Evolutionary conservation across 1,284 basidiomycete species (phyloP), one percentile per base, ranked within the genome.

Genomic region (Leccinum fuscescens): DNA sequence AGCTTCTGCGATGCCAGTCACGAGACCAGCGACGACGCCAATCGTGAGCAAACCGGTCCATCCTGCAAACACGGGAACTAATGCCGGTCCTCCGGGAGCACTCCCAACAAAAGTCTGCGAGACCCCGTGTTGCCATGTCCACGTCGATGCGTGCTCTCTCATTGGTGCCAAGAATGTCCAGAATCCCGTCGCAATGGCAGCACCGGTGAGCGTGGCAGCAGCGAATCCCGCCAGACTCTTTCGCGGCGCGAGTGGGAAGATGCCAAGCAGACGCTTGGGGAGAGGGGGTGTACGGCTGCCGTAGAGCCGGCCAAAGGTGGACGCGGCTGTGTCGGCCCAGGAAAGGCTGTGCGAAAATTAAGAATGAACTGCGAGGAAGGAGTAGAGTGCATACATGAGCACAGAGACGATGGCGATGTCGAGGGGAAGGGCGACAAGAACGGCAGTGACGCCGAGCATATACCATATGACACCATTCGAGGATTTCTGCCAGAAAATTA

Each of bases 311-410:
- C 96, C 96, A 63, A 98, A 82, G 6, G 94, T 94, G 3, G 95
- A 97, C 0, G 96, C 96, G 14, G 93, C 86, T 0, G 96, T 98
- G 77, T 99, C 96, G 3, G 94, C 95, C 93, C 96, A 98, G 29
- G 95, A 96, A 50, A 99, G 86, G 63, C 93, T 96, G 69, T 49
- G 42, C 0, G n/a, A 5, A 17, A 6, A 54, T 14, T 6, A 4
- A 46, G 52, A 58, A 4, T 66, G 24, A 59, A 44, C 7, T n/a
- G 22, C 3, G 3, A 12, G 1, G 15, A 54, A 46, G 33, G 42
- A 9, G 15, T n/a, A 33, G 33, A 29, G 6, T 12, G 81, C 90
- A 67, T 72, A 93, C 93, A 94, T 93, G 65, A 96, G 81, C 67
- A 97, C 90, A 3, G 94, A 86, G 12, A 96, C 88, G 17, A 91